A percentile compares a stretch with the other conserved stretches of the same genome.
Conservation (phyloP, 352 stramenopile species). For the Lagenidium giganteum region DNA sequence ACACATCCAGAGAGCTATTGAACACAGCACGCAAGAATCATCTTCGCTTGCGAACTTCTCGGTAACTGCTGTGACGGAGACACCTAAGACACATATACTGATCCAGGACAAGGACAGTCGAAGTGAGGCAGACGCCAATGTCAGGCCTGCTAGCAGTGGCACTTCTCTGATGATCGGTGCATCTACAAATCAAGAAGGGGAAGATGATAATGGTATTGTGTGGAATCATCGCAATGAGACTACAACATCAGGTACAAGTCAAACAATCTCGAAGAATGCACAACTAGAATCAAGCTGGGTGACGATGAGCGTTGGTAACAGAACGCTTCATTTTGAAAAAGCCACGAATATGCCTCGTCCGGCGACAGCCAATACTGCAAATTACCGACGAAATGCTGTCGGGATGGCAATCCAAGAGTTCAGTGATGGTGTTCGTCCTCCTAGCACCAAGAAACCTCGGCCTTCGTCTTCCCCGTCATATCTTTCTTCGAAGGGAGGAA, state of each 20-base stretch:
- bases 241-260: not conserved
- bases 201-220: too few species aligned
- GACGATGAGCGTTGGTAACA: slow-evolving; percentile 13
- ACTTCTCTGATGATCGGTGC: too few species aligned
- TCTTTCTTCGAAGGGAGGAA: not conserved
- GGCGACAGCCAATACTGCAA: slow-evolving; percentile 1
- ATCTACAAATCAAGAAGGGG: too few species aligned
- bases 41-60: slow-evolving; percentile 1
- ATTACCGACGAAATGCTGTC: slow-evolving; percentile 11
- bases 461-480: slow-evolving; percentile 17
- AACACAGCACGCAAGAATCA: not conserved
- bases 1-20: slow-evolving; percentile 4
- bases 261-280: slow-evolving; percentile 3
- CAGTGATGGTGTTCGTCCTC: not conserved
- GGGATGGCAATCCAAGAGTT: slow-evolving; percentile 12
- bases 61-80: not conserved
- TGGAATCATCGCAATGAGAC: not conserved
- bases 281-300: too few species aligned
- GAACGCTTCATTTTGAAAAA: slow-evolving; percentile 14
- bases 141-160: too few species aligned
- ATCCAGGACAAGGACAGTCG: too few species aligned
- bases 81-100: not conserved
- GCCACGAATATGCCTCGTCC: slow-evolving; percentile 1
- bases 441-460: not conserved
- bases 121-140: too few species aligned